Conservation (phyloP, 805 yeast genomes). For the Wickerhamomyces bovis region DNA sequence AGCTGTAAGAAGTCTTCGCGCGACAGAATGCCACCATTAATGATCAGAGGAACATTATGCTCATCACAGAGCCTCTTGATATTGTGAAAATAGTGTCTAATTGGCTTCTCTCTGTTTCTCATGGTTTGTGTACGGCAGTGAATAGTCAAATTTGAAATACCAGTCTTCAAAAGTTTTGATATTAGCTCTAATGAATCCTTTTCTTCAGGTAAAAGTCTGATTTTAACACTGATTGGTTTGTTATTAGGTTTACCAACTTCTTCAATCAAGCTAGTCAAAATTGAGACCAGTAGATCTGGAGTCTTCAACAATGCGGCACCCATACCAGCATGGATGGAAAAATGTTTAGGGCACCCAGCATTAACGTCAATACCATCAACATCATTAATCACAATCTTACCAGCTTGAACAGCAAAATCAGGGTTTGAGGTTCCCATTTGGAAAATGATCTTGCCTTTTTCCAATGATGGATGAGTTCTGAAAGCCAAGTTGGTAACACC, state of each 20-base stretch:
- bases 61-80: slow-evolving; percentile 57
- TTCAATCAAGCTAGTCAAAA: slow-evolving; percentile 60
- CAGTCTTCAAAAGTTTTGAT: slow-evolving; percentile 56
- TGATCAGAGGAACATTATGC: slow-evolving; percentile 62
- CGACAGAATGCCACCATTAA: slow-evolving; percentile 71
- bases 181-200: slow-evolving; percentile 60
- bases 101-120: slow-evolving; percentile 82
- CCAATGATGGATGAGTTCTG: slow-evolving; percentile 61
- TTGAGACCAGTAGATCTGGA: slow-evolving; percentile 72
- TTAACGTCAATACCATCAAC: slow-evolving; percentile 92
- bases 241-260: slow-evolving; percentile 72
- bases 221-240: slow-evolving; percentile 88
- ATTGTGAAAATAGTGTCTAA: slow-evolving; percentile 59
- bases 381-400: slow-evolving; percentile 69
- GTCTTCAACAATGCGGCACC: slow-evolving; percentile 87
- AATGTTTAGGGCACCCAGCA: slow-evolving; percentile 97
- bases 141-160: slow-evolving; percentile 78
- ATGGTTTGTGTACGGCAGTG: slow-evolving; percentile 88
- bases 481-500: slow-evolving; percentile 57
- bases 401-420: slow-evolving; percentile 84
- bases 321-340: slow-evolving; percentile 93
- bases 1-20: slow-evolving; percentile 48
- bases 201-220: slow-evolving; percentile 64
- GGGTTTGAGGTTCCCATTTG: slow-evolving; percentile 89
- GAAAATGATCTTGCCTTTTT: slow-evolving; percentile 65